Base-by-base conservation (phyloP, 257 asterid genomes). In the Fraxinus anomala region DNA sequence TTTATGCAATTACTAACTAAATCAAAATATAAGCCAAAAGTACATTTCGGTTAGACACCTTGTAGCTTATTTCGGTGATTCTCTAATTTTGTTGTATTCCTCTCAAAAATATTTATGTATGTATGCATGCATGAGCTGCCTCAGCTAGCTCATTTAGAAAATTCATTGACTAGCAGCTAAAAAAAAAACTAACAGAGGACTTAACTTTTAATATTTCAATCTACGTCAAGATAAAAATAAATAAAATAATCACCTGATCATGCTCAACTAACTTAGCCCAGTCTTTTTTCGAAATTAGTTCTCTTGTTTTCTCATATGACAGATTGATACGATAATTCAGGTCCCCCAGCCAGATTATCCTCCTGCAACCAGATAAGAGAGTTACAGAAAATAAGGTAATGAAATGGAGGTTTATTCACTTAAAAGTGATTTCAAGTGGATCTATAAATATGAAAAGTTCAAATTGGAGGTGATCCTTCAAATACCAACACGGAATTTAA, bases 331-430 rank as follows among this genome's bases (percentile, higher is more conserved):
- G 97, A 77, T 93, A 93, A 77, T 96, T 96, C 63, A 96, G 91
- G 86, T 96, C 99, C 30, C 99, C 99, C 12, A 96, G 82, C 97
- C 98, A 93, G 80, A 96, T 91, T 71, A 93, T 85, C 87, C 94
- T 91, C 97, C 99, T 96, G 90, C 81, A 86, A 47, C 67, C 76
- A 79, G 24, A 77, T 72, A 76, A 19, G 36, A 33, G 21, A 61
- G 68, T 61, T 61, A 61, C 17, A 61, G 34, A 24, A 56, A 61
- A 24, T 61, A 3, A 4, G 68, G 68, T 1, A 61, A 61, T 56
- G 33, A 23, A 61, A 61, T 23, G 16, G 68, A 61, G 68, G 68
- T 24, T 61, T 61, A 61, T 61, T 61, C 68, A 21, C 33, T 9
- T 61, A 61, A 61, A 24, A 23, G 68, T 9, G 66, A 56, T 6